These are phyloP conservation scores for Rhynchospora breviuscula DNA, from an alignment of 176 grass and related monocot species.

Conservation along the genomic window DNA sequence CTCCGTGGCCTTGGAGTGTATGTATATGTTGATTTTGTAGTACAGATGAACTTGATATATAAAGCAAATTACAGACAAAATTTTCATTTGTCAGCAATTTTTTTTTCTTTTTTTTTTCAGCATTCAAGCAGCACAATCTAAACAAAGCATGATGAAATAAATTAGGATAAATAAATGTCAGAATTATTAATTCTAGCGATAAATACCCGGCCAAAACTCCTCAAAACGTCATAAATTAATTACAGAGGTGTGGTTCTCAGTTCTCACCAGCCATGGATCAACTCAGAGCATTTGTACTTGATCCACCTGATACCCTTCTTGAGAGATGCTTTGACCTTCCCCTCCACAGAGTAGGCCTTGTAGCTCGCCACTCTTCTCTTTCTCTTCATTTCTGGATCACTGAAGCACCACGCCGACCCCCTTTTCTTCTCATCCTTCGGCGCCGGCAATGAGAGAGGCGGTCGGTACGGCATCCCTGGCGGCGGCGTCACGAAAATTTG, in stretches of 20 bases:
- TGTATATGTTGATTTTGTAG: too few relatives aligned
- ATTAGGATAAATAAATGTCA: neutral
- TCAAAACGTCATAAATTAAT: constrained; percentile 14
- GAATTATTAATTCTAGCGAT: neutral
- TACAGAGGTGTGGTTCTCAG: neutral
- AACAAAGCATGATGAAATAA: neutral
- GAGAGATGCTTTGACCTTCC: constrained; percentile 67
- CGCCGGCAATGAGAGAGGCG: constrained; percentile 20
- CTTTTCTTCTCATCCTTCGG: neutral
- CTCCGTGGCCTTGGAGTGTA: too few relatives aligned
- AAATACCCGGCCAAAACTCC: neutral
- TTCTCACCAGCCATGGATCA: constrained; percentile 62
- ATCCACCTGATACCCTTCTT: constrained; percentile 65
- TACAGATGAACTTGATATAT: too few relatives aligned
- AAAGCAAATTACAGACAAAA: neutral
- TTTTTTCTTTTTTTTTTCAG: neutral
- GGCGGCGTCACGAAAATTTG: constrained; percentile 35
- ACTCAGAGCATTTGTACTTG: constrained; percentile 72
- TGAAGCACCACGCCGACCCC: constrained; percentile 58
- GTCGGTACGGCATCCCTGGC: constrained; percentile 12
- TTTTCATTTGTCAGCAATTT: neutral
- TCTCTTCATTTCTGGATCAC: constrained; percentile 77
- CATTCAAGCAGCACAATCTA: neutral
- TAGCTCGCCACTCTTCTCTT: constrained; percentile 72
- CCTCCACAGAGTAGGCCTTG: constrained; percentile 78